Evolutionary conservation across 768 basidiomycete genomes (phyloP), one percentile per base, ranked within the genome.

Genomic region (Pulveroboletus sp.): DNA sequence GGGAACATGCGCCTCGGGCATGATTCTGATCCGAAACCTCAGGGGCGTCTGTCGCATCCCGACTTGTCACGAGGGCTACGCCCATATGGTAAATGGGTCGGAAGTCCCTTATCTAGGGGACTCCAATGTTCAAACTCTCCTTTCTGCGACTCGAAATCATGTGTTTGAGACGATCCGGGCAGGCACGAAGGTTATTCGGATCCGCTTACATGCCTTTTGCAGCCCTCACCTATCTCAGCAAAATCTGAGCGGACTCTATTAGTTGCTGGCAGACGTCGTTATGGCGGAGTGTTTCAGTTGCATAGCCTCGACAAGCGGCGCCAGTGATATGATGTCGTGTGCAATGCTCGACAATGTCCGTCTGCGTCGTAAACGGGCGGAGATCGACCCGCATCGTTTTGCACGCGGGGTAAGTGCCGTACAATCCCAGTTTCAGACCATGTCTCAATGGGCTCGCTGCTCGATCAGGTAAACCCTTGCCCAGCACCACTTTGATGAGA

Each of bases 301-400:
- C 65, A 81, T 71, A 2, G 78, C 83, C 10, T 79, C 43, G 12
- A 54, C 52, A 7, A 48, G 28, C 26, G 60, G 54, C 17, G 51
- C 31, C 49, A 75, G 76, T 63, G 49, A 91, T 85, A 15, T 71
- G 75, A 56, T 80, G 70, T 52, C 78, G 63, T 46, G 71, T 71
- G 64, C 81, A 85, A 31, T 59, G 77, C 6, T 71, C 69, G 27
- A 88, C 83, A 41, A 86, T 78, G 41, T 82, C 78, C 17, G 68
- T 71, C 38, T 81, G 75, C 30, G 78, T 76, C 83, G 85, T 85
- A 64, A 85, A 89, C 2, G 85, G 87, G 66, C 89, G 77, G 21
- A 80, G 61, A 57, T 82, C 77, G 47, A 79, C 75, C 75, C 78
- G 38, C 51, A 33, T 39, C 6, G 50, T 33, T 43, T 54, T 27